phyloP scores from a whole-genome alignment of 306 rosid species.

The Potentilla sterilis region DNA sequence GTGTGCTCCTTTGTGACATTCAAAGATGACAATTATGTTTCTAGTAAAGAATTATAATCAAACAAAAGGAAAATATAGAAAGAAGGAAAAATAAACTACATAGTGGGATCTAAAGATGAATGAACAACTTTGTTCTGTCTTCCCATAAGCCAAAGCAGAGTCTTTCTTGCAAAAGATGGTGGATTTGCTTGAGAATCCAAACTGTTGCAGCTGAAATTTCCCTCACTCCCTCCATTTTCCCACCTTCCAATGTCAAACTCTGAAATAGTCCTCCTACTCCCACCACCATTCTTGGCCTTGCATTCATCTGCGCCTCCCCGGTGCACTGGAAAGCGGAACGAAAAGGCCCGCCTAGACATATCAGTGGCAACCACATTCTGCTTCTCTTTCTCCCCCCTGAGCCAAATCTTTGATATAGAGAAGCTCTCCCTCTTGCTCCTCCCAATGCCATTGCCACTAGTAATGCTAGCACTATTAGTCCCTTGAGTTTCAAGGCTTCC shows the following conservation, averaged over 20 bases:
- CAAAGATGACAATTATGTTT: conserved; percentile 21
- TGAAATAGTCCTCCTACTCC: conserved; percentile 51
- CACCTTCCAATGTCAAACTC: conserved; percentile 52
- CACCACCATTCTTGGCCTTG: conserved; percentile 43
- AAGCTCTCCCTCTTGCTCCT: conserved; percentile 60
- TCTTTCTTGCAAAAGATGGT: conserved; percentile 84
- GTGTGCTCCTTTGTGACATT: neutral
- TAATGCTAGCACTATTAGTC: neutral
- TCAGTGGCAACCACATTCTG: conserved; percentile 21
- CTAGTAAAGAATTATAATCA: neutral
- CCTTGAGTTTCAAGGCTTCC: conserved; percentile 25
- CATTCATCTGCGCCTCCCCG: conserved; percentile 26
- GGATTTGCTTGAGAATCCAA: conserved; percentile 72
- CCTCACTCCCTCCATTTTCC: conserved; percentile 71
- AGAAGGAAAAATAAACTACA: conserved; percentile 24
- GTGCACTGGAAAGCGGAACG: conserved; percentile 59
- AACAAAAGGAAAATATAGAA: neutral
- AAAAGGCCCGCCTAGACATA: conserved; percentile 66
- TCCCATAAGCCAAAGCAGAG: conserved; percentile 88
- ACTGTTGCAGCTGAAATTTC: conserved; percentile 63
- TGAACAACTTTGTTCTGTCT: conserved; percentile 88
- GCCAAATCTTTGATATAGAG: conserved; percentile 87
- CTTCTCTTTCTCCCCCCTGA: conserved; percentile 54
- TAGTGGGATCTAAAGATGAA: conserved; percentile 54
- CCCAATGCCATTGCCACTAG: conserved; percentile 24